Evolutionary conservation across 2,329 filamentous ascomycete genomes (phyloP), one percentile per base, ranked within the genome.

Genomic region (Aspergillus oerlinghausenensis): DNA sequence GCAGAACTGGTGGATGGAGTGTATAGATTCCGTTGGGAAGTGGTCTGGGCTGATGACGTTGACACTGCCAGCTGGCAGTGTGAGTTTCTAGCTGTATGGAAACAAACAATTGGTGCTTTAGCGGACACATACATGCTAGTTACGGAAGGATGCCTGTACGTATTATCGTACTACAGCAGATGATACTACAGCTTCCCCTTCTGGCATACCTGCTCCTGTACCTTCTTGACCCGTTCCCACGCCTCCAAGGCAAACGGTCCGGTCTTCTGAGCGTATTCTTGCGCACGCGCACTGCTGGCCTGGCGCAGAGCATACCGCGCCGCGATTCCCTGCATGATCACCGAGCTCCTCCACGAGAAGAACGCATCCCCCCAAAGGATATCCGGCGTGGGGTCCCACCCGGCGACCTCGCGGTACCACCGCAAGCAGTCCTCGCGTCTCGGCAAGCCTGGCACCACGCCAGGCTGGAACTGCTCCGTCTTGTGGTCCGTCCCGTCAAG

Each of bases 251-350:
- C 92, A 78, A 93, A 84, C 23, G 89, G 86, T 49, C 78, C 81
- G 75, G 89, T 86, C 71, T 84, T 83, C 55, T 77, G 78, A 1
- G 82, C 91, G 74, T 96, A 90, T 45, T 86, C 81, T 64, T 80
- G 83, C 6, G 94, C 94, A 71, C 88, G 84, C 56, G 85, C 88
- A 72, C 91, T 96, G 75, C 92, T 96, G 40, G 94, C 94, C 80
- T 97, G 93, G 50, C 93, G 80, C 50, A 83, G 77, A 26, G 94
- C 94, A 72, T 89, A 89, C 61, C 94, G 80, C 51, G 94, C 94
- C 50, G 92, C 92, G 71, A 99, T 97, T 3, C 94, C 94, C 78
- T 99, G 94, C 87, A 80, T 84, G 69, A 87, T 87, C 43, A 87
- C 79, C 25, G 80, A 79, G 35, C 77, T 80, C 50, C 85, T 76